Percentiles rank a stretch among this genome's conserved stretches.
Conservation (phyloP, 169 alveolate genomes). For the Toxoplasma gondii region DNA sequence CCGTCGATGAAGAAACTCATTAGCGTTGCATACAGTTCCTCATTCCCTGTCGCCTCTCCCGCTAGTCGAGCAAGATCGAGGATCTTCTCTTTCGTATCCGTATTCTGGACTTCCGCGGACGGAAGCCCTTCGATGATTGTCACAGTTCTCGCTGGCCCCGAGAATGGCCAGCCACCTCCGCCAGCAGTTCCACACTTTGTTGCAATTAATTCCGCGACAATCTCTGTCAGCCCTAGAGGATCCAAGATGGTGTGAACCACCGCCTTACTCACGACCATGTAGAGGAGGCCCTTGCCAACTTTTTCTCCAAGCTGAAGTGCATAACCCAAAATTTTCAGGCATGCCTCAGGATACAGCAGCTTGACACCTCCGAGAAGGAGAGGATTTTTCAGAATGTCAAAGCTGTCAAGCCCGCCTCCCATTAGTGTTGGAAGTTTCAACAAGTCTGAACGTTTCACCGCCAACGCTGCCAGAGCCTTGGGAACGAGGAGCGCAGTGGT, state of each 20-base stretch:
- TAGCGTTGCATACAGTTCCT: not conserved
- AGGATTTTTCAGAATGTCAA: not conserved
- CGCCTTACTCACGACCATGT: slow-evolving; percentile 10
- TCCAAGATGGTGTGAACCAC: slow-evolving; percentile 1
- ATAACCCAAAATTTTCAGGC: not conserved
- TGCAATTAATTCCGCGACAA: not conserved
- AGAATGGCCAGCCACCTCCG: not conserved
- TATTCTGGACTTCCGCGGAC: not conserved
- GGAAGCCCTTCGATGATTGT: not conserved
- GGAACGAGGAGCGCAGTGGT: slow-evolving; percentile 3
- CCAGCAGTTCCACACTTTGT: not conserved
- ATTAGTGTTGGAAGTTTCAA: not conserved
- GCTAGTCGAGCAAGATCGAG: not conserved
- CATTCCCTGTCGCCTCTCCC: slow-evolving; percentile 5
- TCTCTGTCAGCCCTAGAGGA: slow-evolving; percentile 21
- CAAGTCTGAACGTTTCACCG: not conserved
- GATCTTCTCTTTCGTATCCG: not conserved
- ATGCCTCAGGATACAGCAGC: not conserved
- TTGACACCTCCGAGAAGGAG: slow-evolving; percentile 21
- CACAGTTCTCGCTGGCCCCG: slow-evolving; percentile 28
- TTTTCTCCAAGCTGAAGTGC: not conserved
- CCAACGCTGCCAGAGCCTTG: slow-evolving; percentile 24
- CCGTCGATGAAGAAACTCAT: not conserved
- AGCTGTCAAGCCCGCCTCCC: not conserved
- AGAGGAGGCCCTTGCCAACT: slow-evolving; percentile 18